Percentiles rank a stretch among this genome's conserved stretches.
Evolutionary conservation across 2,329 filamentous ascomycete species (phyloP).

Genomic region (Fusarium sp.): DNA sequence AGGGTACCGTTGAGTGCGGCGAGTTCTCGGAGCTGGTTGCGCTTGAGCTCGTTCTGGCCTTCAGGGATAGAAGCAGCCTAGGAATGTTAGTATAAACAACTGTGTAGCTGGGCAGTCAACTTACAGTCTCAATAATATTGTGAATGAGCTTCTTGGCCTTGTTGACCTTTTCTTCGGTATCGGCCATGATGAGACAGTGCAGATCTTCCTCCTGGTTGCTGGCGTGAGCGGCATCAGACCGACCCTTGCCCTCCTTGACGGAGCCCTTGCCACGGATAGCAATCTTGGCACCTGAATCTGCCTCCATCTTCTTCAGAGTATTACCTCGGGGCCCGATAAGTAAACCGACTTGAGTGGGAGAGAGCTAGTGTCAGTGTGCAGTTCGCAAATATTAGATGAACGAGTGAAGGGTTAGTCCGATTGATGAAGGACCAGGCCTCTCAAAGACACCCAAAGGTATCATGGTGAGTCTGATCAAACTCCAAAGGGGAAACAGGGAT

Average conservation of each 20-base stretch:
- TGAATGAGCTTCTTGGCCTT: slow-evolving; percentile 99
- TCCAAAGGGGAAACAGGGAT: slow-evolving; percentile 55
- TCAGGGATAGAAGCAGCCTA: slow-evolving; percentile 98
- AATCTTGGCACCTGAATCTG: slow-evolving; percentile 97
- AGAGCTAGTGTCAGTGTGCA: slow-evolving; percentile 92
- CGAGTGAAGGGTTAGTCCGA: slow-evolving; percentile 43
- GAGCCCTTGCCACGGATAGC: slow-evolving; percentile 99
- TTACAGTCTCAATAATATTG: slow-evolving; percentile 97
- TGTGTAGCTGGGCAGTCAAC: slow-evolving; percentile 50
- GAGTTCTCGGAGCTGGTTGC: slow-evolving; percentile 97
- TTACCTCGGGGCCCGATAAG: slow-evolving; percentile 99
- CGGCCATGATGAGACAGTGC: slow-evolving; percentile 99
- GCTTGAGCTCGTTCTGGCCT: slow-evolving; percentile 98
- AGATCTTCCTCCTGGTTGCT: slow-evolving; percentile 99
- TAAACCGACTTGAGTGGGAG: slow-evolving; percentile 94
- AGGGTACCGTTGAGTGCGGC: slow-evolving; percentile 98
- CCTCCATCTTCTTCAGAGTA: slow-evolving; percentile 99
- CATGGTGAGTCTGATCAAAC: slow-evolving; percentile 57
- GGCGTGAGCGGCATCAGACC: slow-evolving; percentile 97
- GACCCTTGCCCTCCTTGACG: slow-evolving; percentile 99
- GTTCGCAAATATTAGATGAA: slow-evolving; percentile 52
- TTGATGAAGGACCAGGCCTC: slow-evolving; percentile 50
- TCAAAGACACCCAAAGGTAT: slow-evolving; percentile 49
- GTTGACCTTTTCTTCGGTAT: slow-evolving; percentile 99
- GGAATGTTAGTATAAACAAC: slow-evolving; percentile 38